Percentiles rank a stretch among this genome's conserved stretches.
phyloP scores from a whole-genome alignment of 345 rosid species.

The Gossypium anomalum region DNA sequence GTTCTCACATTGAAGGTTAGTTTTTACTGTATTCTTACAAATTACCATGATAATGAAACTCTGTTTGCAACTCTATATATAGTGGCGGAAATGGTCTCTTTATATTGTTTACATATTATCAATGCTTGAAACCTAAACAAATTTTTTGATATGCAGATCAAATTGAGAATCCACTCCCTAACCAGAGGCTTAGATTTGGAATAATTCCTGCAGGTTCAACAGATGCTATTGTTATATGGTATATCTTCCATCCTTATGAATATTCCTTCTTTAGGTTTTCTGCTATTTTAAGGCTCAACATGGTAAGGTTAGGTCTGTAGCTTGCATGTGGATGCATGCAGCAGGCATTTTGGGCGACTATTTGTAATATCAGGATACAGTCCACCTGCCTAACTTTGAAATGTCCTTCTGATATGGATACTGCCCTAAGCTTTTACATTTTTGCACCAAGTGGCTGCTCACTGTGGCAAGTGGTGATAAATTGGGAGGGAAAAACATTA shows the following conservation, averaged over 20 bases:
- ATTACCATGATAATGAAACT: conserved; percentile 1
- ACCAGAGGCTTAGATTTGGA: conserved; percentile 61
- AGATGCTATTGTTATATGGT: conserved; percentile 89
- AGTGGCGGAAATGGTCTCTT: background rate
- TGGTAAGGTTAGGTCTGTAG: background rate
- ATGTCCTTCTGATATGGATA: background rate
- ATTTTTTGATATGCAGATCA: conserved; percentile 33
- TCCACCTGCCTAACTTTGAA: background rate
- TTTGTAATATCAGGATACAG: background rate
- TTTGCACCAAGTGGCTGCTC: conserved; percentile 11
- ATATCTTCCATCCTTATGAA: conserved; percentile 14
- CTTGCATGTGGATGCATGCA: background rate
- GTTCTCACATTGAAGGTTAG: conserved; percentile 40
- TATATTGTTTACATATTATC: background rate
- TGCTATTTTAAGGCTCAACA: background rate
- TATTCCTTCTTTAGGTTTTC: background rate
- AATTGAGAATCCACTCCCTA: conserved; percentile 37
- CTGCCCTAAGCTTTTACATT: conserved; percentile 7
- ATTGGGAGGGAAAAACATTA: background rate
- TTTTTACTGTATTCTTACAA: conserved; percentile 11
- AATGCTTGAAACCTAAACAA: conserved; percentile 7
- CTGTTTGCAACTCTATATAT: background rate
- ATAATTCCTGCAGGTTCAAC: conserved; percentile 94
- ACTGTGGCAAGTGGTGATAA: background rate
- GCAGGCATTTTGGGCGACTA: background rate